Evolutionary conservation across 441 rosid species (phyloP).

Genomic region (Breynia disticha): DNA sequence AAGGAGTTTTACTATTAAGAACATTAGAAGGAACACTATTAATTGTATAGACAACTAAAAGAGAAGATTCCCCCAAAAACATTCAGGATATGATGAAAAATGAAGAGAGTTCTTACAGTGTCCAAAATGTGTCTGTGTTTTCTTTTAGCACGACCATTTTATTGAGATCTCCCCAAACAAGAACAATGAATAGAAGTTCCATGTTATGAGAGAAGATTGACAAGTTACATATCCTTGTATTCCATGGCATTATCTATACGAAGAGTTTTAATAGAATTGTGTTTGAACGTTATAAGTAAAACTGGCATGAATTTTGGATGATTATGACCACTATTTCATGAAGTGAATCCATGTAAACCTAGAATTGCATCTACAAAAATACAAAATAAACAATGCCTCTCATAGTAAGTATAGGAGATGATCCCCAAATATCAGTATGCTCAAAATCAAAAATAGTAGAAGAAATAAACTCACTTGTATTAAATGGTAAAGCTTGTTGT

Average conservation of each 20-base stretch:
- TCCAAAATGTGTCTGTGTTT: too few species aligned
- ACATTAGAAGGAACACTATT: too few species aligned
- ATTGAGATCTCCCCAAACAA: neutral
- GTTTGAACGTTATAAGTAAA: neutral
- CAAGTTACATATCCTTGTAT: neutral
- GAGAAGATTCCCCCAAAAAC: too few species aligned
- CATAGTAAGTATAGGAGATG: neutral
- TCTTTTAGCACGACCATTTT: too few species aligned
- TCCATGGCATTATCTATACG: neutral
- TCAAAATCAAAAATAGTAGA: neutral
- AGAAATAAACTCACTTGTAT: neutral
- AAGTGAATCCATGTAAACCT: neutral
- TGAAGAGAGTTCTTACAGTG: too few species aligned
- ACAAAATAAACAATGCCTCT: neutral
- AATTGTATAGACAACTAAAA: too few species aligned
- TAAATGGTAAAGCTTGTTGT: neutral
- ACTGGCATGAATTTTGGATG: neutral
- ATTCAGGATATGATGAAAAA: too few species aligned
- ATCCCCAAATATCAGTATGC: constrained; percentile 1
- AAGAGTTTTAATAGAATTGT: neutral
- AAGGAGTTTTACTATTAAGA: too few species aligned
- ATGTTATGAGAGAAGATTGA: neutral
- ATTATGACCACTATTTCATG: neutral
- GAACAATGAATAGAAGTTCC: neutral
- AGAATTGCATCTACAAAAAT: neutral